Evolutionary conservation across 2,329 filamentous ascomycete species (phyloP).

Genomic region (Aureobasidium sp.): DNA sequence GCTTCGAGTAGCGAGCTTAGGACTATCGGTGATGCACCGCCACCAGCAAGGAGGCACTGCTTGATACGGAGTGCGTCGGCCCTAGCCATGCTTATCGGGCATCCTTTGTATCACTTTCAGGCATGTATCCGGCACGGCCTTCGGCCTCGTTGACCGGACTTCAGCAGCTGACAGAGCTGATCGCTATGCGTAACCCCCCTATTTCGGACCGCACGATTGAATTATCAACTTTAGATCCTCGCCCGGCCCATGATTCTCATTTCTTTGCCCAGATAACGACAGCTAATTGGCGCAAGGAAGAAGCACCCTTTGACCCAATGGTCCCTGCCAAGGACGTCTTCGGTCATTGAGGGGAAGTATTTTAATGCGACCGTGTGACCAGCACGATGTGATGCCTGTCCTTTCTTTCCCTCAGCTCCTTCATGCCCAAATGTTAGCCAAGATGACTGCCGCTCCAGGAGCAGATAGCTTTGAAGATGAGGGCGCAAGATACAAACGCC

Average conservation of each 20-base stretch:
- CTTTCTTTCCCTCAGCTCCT: not conserved
- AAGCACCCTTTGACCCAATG: not conserved
- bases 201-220: conserved; percentile 3
- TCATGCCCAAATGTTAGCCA: not conserved
- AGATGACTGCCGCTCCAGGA: not conserved
- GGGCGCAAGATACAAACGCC: conserved; percentile 5
- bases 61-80: not conserved
- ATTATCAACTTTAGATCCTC: not conserved
- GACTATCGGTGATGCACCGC: conserved; percentile 10
- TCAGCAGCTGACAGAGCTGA: not conserved
- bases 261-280: conserved; percentile 8
- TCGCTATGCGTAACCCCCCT: conserved; percentile 2
- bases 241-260: conserved; percentile 4
- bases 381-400: not conserved
- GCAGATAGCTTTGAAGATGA: not conserved
- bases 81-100: conserved; percentile 9
- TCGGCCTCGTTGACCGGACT: not conserved
- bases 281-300: conserved; percentile 3
- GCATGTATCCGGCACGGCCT: not conserved
- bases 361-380: conserved; percentile 6
- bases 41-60: not conserved
- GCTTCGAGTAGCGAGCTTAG: not conserved
- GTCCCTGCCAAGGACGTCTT: conserved; percentile 8
- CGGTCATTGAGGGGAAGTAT: conserved; percentile 10
- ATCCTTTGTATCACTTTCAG: not conserved